These are phyloP conservation scores for Stylosanthes scabra DNA, from an alignment of 331 rosid genomes.

Conservation along the genomic window DNA sequence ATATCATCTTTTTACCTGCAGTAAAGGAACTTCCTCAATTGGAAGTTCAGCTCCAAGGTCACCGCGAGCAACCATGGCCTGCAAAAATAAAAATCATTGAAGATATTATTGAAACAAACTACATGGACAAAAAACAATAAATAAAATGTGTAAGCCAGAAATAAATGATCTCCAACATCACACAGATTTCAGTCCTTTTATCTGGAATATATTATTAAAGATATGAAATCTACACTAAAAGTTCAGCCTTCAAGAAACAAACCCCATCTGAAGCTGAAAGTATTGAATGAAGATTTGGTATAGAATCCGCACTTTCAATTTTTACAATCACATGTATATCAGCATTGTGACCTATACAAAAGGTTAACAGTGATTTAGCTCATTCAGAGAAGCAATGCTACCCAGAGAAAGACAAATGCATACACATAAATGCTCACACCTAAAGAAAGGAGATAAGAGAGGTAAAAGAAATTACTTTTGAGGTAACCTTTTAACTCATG, in stretches of 20 bases:
- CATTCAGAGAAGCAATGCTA: slow-evolving; percentile 27
- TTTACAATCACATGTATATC: slow-evolving; percentile 87
- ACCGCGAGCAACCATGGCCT: slow-evolving; percentile 99
- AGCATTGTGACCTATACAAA: slow-evolving; percentile 69
- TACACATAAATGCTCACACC: slow-evolving; percentile 4
- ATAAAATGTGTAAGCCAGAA: not conserved
- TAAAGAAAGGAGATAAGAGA: slow-evolving; percentile 32
- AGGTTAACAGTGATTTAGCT: slow-evolving; percentile 34
- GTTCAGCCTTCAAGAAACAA: slow-evolving; percentile 45
- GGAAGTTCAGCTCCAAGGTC: slow-evolving; percentile 99
- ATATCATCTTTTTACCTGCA: slow-evolving; percentile 69
- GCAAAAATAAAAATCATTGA: slow-evolving; percentile 14
- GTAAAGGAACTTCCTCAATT: slow-evolving; percentile 92
- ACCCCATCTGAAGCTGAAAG: slow-evolving; percentile 97
- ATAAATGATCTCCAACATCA: slow-evolving; percentile 18
- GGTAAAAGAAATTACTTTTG: slow-evolving; percentile 53
- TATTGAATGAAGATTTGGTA: slow-evolving; percentile 92
- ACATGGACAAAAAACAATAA: not conserved
- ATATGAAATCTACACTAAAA: slow-evolving; percentile 30
- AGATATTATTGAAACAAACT: slow-evolving; percentile 6
- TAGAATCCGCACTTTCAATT: slow-evolving; percentile 99
- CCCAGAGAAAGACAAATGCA: slow-evolving; percentile 6
- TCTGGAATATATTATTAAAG: slow-evolving; percentile 16
- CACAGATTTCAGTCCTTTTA: slow-evolving; percentile 18
- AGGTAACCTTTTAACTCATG: slow-evolving; percentile 88